phyloP scores from a whole-genome alignment of 371 early-diverging fungal species.

The Syncephalis plumigaleata region DNA sequence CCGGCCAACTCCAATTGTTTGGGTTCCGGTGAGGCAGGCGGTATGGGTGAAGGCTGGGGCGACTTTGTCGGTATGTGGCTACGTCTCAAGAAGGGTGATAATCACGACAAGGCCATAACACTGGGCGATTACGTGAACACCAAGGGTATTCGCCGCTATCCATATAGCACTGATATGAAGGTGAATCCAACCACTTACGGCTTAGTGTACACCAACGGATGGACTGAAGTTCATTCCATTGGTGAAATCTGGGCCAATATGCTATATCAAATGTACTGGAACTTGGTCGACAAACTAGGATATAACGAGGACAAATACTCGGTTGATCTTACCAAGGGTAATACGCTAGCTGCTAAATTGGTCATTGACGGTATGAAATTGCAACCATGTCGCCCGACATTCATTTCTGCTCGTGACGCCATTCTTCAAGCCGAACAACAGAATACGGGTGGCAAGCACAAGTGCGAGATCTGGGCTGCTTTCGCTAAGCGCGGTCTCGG shows the following conservation, averaged over 20 bases:
- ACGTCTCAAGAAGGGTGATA: constrained; percentile 35
- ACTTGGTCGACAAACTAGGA: constrained; percentile 42
- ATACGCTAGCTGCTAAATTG: constrained; percentile 66
- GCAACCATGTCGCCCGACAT: no score
- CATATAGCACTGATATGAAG: constrained; percentile 60
- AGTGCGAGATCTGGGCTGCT: no score
- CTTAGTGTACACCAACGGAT: constrained; percentile 49
- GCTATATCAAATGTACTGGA: constrained; percentile 73
- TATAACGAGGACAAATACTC: constrained; percentile 24
- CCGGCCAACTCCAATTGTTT: constrained; percentile 20
- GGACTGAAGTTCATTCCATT: constrained; percentile 79
- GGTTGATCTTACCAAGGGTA: constrained; percentile 33
- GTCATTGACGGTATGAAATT: no score
- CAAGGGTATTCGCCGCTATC: constrained; percentile 70
- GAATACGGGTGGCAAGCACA: no score
- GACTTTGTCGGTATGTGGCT: constrained; percentile 74
- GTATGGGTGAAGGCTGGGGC: constrained; percentile 72
- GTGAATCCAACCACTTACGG: constrained; percentile 74
- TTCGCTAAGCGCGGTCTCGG: no score
- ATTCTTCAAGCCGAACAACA: no score
- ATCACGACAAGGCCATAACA: constrained; percentile 37
- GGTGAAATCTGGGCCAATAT: constrained; percentile 91
- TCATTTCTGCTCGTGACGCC: no score
- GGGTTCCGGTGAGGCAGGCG: constrained; percentile 10
- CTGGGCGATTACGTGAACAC: constrained; percentile 71